Evolutionary conservation across 176 grass and related monocot genomes (phyloP), one percentile per base, ranked within the genome.

Genomic region (Hordeum marinum): DNA sequence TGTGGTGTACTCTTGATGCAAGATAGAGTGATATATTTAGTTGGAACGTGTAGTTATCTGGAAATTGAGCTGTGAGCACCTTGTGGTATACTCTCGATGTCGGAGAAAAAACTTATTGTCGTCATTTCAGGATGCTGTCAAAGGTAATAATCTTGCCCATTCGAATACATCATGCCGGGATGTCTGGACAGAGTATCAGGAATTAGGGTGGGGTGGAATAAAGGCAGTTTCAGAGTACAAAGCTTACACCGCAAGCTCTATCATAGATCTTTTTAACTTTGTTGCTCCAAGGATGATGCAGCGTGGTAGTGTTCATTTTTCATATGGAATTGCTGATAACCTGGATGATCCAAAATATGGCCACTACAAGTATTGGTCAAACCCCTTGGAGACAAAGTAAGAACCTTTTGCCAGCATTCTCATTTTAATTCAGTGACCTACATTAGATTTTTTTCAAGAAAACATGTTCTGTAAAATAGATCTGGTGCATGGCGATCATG

Each of bases 231-330:
- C 88, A 75, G 94, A 99, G 37, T 91, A 96, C 84, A 99, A 96
- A 81, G 93, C 72, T 70, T 94, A 90, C 79, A 99, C 94, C 26
- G 90, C 96, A 34, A 41, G 78, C 74, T 96, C 96, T 18, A 29
- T 96, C 9, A 45, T 96, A 78, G 96, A 99, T 68, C 89, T 99
- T 70, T 90, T 99, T 89, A 83, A 86, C 15, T 99, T 99, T 86
- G 90, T 99, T 85, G 96, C 96, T 82, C 96, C 96, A 85, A 99
- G 91, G 84, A 99, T 99, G 96, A 96, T 99, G 93, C 83, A 92
- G 81, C 96, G 96, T 84, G 96, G 96, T 83, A 92, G 84, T 86
- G 84, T 85, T 75, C 93, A 99, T 65, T 99, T 96, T 82, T 99
- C 96, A 20, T 92, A 92, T 86, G 93, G 96, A 52, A 94, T 99